These are phyloP conservation scores for Cystoderma amianthinum DNA, from an alignment of 768 basidiomycete species.

Conservation along the genomic window DNA sequence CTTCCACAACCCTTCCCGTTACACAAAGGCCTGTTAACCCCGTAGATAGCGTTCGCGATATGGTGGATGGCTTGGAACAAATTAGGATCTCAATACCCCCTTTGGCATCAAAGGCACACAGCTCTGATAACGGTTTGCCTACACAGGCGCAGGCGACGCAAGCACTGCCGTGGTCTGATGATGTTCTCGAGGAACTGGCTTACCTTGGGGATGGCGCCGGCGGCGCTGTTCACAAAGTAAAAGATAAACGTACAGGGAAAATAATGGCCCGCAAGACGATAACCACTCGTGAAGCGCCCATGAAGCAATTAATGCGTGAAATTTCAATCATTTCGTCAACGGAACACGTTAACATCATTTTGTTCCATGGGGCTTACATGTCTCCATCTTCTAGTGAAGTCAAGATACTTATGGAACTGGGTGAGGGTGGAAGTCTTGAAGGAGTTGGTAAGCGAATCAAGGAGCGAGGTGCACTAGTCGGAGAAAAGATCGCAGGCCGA, in stretches of 20 bases:
- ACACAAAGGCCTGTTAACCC: constrained; percentile 22
- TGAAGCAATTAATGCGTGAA: constrained; percentile 90
- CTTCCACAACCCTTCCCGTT: constrained; percentile 21
- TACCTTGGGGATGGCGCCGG: constrained; percentile 94
- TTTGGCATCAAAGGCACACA: constrained; percentile 8
- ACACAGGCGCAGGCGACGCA: constrained; percentile 10
- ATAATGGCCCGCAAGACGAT: constrained; percentile 95
- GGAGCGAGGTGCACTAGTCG: constrained; percentile 69
- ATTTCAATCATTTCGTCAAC: constrained; percentile 84
- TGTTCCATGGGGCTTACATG: constrained; percentile 90
- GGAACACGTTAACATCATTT: constrained; percentile 80
- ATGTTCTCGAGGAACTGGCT: constrained; percentile 64
- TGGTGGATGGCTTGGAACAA: constrained; percentile 29
- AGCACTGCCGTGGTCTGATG: constrained; percentile 53
- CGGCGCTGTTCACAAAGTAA: constrained; percentile 93
- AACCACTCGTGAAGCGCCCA: constrained; percentile 83
- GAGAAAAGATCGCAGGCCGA: constrained; percentile 85
- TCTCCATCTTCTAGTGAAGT: constrained; percentile 85
- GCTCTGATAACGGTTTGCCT: constrained; percentile 11
- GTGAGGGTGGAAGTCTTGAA: constrained; percentile 88
- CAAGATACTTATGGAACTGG: constrained; percentile 89
- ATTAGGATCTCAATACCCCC: constrained; percentile 15
- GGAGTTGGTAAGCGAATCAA: constrained; percentile 81
- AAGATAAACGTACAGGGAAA: constrained; percentile 68
- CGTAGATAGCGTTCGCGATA: constrained; percentile 27